A percentile compares a stretch with the other conserved stretches of the same genome.
These are phyloP conservation scores for Arthrinium phaeospermum DNA, from an alignment of 2,329 filamentous ascomycete genomes.

Conservation along the genomic window DNA sequence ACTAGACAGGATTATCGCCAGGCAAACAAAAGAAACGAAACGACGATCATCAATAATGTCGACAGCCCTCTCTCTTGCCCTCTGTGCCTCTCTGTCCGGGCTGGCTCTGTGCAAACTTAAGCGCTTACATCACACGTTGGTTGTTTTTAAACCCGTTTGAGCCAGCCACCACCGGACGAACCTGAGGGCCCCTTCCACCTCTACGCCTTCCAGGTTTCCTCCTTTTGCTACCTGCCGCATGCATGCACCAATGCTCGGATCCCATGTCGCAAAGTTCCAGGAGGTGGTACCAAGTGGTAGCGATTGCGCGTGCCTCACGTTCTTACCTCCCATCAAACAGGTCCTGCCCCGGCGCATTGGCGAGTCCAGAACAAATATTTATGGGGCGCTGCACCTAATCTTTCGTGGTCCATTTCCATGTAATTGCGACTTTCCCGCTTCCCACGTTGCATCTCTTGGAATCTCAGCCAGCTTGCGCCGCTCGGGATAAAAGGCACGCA, in stretches of 20 bases:
- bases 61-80: background rate
- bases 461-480: background rate
- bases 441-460: background rate
- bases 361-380: background rate
- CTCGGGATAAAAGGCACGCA: too few species aligned
- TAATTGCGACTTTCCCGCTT: background rate
- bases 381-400: background rate
- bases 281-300: background rate
- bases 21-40: background rate
- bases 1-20: background rate
- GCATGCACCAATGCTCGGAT: slow-evolving; percentile 3
- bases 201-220: background rate
- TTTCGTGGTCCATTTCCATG: background rate
- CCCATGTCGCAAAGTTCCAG: slow-evolving; percentile 10
- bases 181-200: background rate
- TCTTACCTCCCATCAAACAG: background rate
- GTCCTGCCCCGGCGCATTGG: background rate
- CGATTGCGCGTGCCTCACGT: background rate
- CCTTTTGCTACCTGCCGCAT: background rate
- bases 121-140: slow-evolving; percentile 12
- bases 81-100: background rate
- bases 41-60: background rate
- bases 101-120: background rate
- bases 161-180: slow-evolving; percentile 5
- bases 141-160: slow-evolving; percentile 5